Percentiles rank a stretch among this genome's conserved stretches.
Conservation (phyloP, 2,329 filamentous ascomycete species). For the Colletotrichum abscissum region DNA sequence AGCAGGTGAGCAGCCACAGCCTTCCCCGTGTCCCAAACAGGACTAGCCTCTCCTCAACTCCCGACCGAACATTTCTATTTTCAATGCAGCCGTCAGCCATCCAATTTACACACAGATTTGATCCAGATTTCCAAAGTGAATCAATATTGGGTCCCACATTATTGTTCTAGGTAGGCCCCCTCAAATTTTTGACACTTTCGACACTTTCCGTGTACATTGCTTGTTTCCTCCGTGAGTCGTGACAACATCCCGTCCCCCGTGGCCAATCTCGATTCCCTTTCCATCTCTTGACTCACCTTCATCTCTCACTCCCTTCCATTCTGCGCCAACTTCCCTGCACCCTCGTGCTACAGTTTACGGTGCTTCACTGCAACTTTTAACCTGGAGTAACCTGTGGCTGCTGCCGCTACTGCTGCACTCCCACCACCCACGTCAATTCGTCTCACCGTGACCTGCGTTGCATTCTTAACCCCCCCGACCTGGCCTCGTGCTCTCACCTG, state of each 20-base stretch:
- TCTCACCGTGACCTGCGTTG: slow-evolving; percentile 7
- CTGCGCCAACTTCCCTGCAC: neutral
- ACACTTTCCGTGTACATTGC: neutral
- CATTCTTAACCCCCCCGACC: slow-evolving; percentile 23
- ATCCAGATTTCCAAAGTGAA: neutral
- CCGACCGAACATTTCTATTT: slow-evolving; percentile 27
- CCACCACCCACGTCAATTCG: slow-evolving; percentile 14
- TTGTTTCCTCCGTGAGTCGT: slow-evolving; percentile 10
- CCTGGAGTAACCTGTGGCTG: neutral
- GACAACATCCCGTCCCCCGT: too few relatives aligned
- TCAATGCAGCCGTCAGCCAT: neutral
- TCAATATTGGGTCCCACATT: neutral
- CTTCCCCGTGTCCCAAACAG: slow-evolving; percentile 1
- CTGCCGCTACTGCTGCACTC: neutral
- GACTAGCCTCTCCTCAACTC: slow-evolving; percentile 22
- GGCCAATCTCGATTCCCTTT: slow-evolving; percentile 8
- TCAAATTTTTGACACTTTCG: neutral
- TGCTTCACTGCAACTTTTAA: too few relatives aligned
- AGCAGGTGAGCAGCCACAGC: slow-evolving; percentile 11
- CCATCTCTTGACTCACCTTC: slow-evolving; percentile 18
- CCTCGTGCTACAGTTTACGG: neutral
- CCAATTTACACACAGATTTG: neutral
- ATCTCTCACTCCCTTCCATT: neutral
- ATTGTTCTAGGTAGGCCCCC: neutral
- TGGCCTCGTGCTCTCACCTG: slow-evolving; percentile 17